phyloP scores from a whole-genome alignment of 78 protist genomes.

The Chrysochromulina tobinii region DNA sequence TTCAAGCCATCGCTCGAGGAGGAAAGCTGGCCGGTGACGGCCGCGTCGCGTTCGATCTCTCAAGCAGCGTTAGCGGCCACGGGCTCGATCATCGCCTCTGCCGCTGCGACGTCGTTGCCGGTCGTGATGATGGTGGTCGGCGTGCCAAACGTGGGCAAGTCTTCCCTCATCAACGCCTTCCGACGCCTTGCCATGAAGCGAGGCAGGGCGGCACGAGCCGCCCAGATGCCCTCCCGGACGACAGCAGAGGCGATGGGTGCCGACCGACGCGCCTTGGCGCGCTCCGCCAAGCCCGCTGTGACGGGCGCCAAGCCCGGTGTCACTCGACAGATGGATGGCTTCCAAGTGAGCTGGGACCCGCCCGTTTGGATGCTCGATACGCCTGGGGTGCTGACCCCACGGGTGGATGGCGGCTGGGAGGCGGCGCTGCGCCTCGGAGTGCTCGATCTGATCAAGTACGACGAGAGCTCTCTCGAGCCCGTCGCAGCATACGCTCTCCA shows the following conservation, averaged over 20 bases:
- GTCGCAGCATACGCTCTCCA: neutral
- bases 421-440: neutral
- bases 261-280: neutral
- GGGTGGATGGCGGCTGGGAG: neutral
- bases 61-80: neutral
- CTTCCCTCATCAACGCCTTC: neutral
- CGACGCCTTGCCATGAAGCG: neutral
- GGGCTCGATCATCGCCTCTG: neutral
- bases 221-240: too few relatives aligned
- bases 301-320: neutral
- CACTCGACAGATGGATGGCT: neutral
- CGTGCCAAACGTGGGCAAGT: conserved; percentile 8
- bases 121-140: neutral
- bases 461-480: neutral
- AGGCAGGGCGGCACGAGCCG: too few relatives aligned
- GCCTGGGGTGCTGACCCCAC: neutral
- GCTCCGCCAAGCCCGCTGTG: neutral
- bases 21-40: neutral
- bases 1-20: neutral
- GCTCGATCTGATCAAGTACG: neutral
- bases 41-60: neutral
- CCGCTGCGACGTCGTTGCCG: neutral
- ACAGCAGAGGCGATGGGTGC: too few relatives aligned
- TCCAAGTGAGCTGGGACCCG: neutral
- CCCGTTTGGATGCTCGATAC: conserved; percentile 15